Percentiles rank a stretch among this genome's conserved stretches.
These are phyloP conservation scores for Podospora pseudoanserina DNA, from an alignment of 495 filamentous ascomycete genomes.

Conservation along the genomic window DNA sequence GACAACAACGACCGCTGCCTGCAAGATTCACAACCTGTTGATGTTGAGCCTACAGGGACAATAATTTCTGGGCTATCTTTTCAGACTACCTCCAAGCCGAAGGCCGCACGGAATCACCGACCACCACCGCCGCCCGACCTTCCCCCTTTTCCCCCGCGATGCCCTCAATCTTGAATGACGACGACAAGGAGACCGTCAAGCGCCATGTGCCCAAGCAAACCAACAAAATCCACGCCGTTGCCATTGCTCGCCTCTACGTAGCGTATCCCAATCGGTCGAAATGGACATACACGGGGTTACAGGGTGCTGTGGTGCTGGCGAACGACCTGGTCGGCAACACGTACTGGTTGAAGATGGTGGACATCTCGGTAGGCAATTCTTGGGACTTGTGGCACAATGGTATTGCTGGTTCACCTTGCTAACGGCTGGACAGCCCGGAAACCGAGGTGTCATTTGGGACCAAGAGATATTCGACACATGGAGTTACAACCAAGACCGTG, in stretches of 20 bases:
- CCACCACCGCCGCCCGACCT: neutral
- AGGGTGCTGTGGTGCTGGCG: constrained; percentile 88
- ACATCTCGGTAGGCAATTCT: constrained; percentile 70
- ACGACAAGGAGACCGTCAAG: constrained; percentile 91
- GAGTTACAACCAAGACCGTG: constrained; percentile 90
- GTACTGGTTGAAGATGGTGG: constrained; percentile 95
- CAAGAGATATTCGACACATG: constrained; percentile 96
- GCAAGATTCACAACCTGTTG: neutral
- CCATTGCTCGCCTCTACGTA: constrained; percentile 90
- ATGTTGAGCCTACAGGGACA: neutral
- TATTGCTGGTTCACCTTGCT: constrained; percentile 6
- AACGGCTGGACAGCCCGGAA: constrained; percentile 56
- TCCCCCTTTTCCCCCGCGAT: constrained; percentile 45
- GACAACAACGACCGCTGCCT: neutral
- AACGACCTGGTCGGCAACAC: constrained; percentile 94
- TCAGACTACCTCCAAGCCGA: neutral
- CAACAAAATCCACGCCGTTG: constrained; percentile 94
- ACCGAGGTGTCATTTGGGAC: constrained; percentile 93
- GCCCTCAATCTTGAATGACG: constrained; percentile 84
- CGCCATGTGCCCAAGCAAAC: constrained; percentile 82
- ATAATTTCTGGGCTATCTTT: neutral
- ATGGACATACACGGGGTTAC: constrained; percentile 94
- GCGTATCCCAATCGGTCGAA: constrained; percentile 78
- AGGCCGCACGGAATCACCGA: neutral
- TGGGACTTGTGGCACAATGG: neutral